Evolutionary conservation across 2,329 filamentous ascomycete genomes (phyloP).

Genomic region (Tetracladium maxilliforme): DNA sequence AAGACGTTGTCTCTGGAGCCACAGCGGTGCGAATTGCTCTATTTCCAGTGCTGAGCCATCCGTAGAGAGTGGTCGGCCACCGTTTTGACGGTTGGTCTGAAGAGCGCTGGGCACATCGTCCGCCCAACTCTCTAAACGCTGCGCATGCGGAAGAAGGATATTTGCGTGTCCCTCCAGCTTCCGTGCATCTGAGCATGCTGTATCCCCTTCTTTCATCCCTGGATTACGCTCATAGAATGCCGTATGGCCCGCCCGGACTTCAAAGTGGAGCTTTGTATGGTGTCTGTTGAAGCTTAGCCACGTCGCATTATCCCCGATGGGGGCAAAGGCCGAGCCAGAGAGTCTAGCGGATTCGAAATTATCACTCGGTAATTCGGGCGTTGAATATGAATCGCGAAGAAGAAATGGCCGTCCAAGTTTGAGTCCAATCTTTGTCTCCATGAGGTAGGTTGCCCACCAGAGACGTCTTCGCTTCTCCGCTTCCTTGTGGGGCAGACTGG

Average conservation of each 20-base stretch:
- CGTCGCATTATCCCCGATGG: conserved; percentile 13
- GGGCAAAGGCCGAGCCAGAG: conserved; percentile 12
- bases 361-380: conserved; percentile 17
- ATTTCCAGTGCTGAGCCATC: conserved; percentile 17
- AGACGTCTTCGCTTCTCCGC: conserved; percentile 24
- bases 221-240: conserved; percentile 14
- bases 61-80: conserved; percentile 18
- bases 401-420: conserved; percentile 20
- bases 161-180: conserved; percentile 12
- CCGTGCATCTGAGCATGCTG: conserved; percentile 12
- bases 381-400: conserved; percentile 11
- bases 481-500: conserved; percentile 12
- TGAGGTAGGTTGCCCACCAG: conserved; percentile 28
- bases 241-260: conserved; percentile 12
- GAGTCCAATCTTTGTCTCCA: conserved; percentile 22
- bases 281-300: conserved; percentile 16
- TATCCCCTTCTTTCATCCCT: conserved; percentile 10
- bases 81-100: conserved; percentile 18
- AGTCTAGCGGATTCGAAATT: conserved; percentile 10
- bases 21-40: conserved; percentile 19
- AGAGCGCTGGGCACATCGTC: conserved; percentile 20
- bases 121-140: conserved; percentile 15
- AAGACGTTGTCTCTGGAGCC: conserved; percentile 26
- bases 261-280: conserved; percentile 14
- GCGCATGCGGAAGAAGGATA: conserved; percentile 10